Evolutionary conservation across 2,329 filamentous ascomycete species (phyloP).

Genomic region (Claviceps sp.): DNA sequence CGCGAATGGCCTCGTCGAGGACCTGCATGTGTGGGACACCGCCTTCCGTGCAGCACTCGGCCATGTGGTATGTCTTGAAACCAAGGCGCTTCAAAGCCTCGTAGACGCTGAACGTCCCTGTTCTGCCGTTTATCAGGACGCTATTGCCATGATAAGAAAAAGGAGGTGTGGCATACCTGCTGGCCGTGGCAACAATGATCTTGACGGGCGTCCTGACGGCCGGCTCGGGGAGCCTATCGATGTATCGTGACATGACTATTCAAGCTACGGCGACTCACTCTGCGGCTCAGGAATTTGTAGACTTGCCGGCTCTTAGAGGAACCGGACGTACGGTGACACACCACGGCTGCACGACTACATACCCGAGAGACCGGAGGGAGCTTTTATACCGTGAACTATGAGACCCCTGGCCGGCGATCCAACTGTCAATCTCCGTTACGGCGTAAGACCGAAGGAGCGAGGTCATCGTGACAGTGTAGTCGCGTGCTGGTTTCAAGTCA

Average conservation of each 20-base stretch:
- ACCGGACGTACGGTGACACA: too few species aligned
- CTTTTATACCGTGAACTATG: too few species aligned
- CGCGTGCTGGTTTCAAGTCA: too few species aligned
- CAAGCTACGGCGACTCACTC: background rate
- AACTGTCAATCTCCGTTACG: too few species aligned
- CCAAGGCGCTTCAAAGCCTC: constrained; percentile 20
- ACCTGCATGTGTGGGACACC: constrained; percentile 11
- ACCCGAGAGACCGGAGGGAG: too few species aligned
- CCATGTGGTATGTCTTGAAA: constrained; percentile 24
- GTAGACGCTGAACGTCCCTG: constrained; percentile 16
- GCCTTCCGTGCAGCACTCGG: constrained; percentile 14
- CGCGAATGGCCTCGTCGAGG: constrained; percentile 17
- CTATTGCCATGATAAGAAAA: background rate
- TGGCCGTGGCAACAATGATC: constrained; percentile 23
- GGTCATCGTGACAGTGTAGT: too few species aligned
- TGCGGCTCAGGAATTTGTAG: background rate
- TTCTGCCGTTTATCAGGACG: constrained; percentile 10
- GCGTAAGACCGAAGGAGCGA: too few species aligned
- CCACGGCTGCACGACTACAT: too few species aligned
- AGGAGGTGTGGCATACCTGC: constrained; percentile 14
- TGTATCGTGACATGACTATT: constrained; percentile 18
- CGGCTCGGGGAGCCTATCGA: constrained; percentile 21
- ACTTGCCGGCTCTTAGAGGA: too few species aligned
- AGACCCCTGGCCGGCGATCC: too few species aligned
- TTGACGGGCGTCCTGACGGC: constrained; percentile 18